Base-by-base conservation (phyloP, 495 filamentous ascomycete genomes). In the Aspergillus incahuasiensis region DNA sequence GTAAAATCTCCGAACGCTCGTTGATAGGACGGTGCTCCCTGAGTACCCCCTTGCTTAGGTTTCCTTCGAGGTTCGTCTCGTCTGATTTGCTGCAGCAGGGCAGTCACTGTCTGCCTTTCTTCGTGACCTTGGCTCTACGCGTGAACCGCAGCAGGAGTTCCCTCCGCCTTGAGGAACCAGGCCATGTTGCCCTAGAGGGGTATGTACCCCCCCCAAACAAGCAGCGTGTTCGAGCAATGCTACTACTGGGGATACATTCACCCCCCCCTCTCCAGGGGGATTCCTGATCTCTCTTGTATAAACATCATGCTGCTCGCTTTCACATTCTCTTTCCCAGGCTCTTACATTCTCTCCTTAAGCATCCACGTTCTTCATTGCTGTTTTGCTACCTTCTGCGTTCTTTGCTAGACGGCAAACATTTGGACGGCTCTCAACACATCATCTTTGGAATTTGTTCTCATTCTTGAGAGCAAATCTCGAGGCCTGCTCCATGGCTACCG, bases 251-350 rank as follows among this genome's bases (percentile, higher is more conserved):
- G 58, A 62, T 62, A 63, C 65, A 61, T 57, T 59, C 43, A 46
- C 34, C 40, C 52, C 61, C 64, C 70, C 70, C 61, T 68, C 65
- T 55, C 60, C 58, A 59, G 55, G 68, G 62, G 65, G 74, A 64
- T 56, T 69, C 68, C 64, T 69, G 62, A 68, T 67, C 62, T 68
- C 68, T 78, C 34, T 25, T 19, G 48, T 50, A 79, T 79, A 77
- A 77, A 77, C 74, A 75, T 64, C 70, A 73, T 74, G 68, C 56
- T 66, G 63, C 63, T 72, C 74, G 74, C 75, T 78, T 68, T 66
- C 71, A 78, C 81, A 82, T 82, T 82, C 79, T 79, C 77, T 81
- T 77, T 72, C 68, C 57, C 71, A 79, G 75, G 75, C 68, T 72
- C 68, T 72, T 67, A 74, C 68, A 71, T 74, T 79, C 71, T 76